Evolutionary conservation across 106 monocot genomes (phyloP), one percentile per base, ranked within the genome.

Genomic region (Platanthera guangdongensis): DNA sequence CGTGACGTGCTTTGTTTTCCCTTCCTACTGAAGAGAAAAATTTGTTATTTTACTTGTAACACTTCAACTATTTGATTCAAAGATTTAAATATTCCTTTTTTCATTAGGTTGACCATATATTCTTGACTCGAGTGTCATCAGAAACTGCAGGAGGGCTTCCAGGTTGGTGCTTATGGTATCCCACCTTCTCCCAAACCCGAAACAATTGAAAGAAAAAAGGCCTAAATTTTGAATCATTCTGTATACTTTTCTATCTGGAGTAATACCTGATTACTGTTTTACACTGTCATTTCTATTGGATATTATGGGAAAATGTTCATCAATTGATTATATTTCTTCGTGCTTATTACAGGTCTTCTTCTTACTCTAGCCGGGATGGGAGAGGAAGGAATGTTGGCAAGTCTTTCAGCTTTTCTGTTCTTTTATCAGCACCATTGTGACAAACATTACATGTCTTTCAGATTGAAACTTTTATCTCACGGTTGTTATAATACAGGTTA

Each of bases 131-230:
- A 73, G 94, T 99, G 39, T 94, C 90, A 85, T 99, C 99, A 62
- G 99, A 99, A 84, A 94, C 99, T 80, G 99, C 94, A 50, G 94
- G 99, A 47, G 99, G 99, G 65, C 91, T 99, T 92, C 99, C 99
- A 88, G 99, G 99, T 88, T 80, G 62, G 65, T 82, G 15, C 13
- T 77, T 71, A 21, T 50, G 50, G 50, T 50, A 18, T 19, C 22
- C 51, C 51, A 72, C 22, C 15, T 72, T 7, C 50, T 48, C 21
- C 19, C 8, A n/a, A 65, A 30, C 32, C 3, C 2, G 65, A 59
- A 5, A 14, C 15, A n/a, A 16, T 19, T 4, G 30, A 65, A 39
- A 65, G 65, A 32, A 65, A 30, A 32, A 32, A 32, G 11, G 2
- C 12, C 25, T 65, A 21, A 30, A 4, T 65, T 25, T 30, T 65